Base-by-base conservation (phyloP, 176 grass and related monocot genomes). In the Tillandsia leiboldiana region DNA sequence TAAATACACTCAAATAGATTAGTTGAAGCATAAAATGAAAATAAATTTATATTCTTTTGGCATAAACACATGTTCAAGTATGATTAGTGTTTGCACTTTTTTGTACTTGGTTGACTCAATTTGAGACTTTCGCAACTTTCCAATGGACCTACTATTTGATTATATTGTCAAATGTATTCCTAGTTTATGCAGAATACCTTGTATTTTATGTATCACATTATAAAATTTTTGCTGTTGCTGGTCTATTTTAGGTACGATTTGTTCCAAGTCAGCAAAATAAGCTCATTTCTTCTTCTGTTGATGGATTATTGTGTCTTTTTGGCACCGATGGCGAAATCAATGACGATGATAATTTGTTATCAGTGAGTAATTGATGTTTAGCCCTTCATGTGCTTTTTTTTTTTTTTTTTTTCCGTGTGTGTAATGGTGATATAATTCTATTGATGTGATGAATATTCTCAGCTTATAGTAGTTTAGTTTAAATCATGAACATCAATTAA, bases 241-340 rank as follows among this genome's bases (percentile, higher is more conserved):
- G 11, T 73, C 54, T 56, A 0, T 65, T 65, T 9, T 77, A 90
- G 84, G 86, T 92, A 53, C 77, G 73, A 78, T 92, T 92, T 49
- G 67, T 88, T 67, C 89, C 89, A 29, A 52, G 80, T 77, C 73
- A 97, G 68, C 81, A 83, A 29, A 92, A 69, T 58, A 97, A 83
- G 54, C 81, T 97, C 23, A 77, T 92, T 69, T 90, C 88, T 65
- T 85, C 79, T 3, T 77, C 93, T 65, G 74, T 92, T 53, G 89
- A 97, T 82, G 93, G 89, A 51, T 78, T 92, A 73, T 26, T 97
- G 56, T 97, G 93, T 81, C 68, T 92, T 26, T 85, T 90, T 65
- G 82, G 90, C 61, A 92, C 83, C 18, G 82, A 87, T 81, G 89
- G 89, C 56, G 84, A 87, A 54, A 87, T 97, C 33, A 73, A 92